Conservation (phyloP, 768 basidiomycete species). For the Collybia sordida region DNA sequence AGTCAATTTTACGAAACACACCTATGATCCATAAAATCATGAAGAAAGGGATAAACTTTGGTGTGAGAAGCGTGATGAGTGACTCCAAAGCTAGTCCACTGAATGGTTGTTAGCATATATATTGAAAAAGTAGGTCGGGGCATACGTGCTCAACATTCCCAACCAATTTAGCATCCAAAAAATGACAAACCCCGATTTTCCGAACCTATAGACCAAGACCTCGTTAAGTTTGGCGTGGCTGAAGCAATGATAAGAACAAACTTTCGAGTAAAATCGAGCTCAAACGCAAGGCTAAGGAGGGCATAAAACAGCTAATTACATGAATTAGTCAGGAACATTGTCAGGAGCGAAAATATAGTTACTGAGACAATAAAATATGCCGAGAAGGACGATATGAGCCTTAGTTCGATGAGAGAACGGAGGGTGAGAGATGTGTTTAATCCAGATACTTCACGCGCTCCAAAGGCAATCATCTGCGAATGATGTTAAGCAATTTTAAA, state of each 20-base stretch:
- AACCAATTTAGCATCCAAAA: constrained; percentile 74
- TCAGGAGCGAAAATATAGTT: constrained; percentile 5
- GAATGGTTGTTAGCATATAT: neutral
- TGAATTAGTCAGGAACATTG: neutral
- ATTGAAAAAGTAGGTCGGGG: constrained; percentile 1
- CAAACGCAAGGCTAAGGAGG: constrained; percentile 60
- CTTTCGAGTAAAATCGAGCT: constrained; percentile 52
- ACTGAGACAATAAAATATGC: constrained; percentile 41
- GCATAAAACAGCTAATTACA: constrained; percentile 55
- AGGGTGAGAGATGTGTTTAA: constrained; percentile 28
- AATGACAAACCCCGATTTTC: constrained; percentile 53
- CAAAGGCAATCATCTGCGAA: constrained; percentile 29
- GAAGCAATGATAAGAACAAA: constrained; percentile 20
- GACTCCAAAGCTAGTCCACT: constrained; percentile 68
- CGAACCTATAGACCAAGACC: constrained; percentile 34
- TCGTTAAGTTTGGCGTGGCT: neutral
- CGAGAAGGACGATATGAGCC: constrained; percentile 29
- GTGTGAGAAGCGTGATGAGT: constrained; percentile 58
- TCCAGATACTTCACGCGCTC: constrained; percentile 38
- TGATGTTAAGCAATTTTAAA: neutral
- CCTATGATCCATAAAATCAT: constrained; percentile 71
- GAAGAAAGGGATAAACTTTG: constrained; percentile 60
- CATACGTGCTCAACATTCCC: constrained; percentile 61
- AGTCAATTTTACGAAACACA: constrained; percentile 20
- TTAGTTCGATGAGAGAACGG: constrained; percentile 31